Base-by-base conservation (phyloP, 345 rosid genomes). In the Clausena lansium region DNA sequence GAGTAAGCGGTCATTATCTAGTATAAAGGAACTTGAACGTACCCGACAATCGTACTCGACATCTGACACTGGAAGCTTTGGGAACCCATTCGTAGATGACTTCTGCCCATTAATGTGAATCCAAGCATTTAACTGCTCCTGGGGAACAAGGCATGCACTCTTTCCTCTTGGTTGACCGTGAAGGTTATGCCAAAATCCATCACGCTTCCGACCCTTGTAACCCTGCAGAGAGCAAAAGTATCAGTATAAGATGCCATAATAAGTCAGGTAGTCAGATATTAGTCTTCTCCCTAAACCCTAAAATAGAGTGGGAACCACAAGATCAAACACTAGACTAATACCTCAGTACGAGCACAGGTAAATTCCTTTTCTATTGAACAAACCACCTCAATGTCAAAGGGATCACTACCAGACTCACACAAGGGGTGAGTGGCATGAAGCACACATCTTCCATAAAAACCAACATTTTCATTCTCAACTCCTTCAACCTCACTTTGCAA, bases 41-140 rank as follows among this genome's bases (percentile, higher is more conserved):
- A 87, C 90, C 81, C 89, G 88, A 58, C 83, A 87, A 65, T 87
- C 88, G 76, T 76, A 60, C 70, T 87, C 86, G 28, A 79, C 41
- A 57, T 82, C 85, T 63, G 87, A 77, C 35, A 35, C 67, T 47
- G 81, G 84, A 33, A 74, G 62, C 79, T 84, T 82, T 62, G 69
- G 66, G 77, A 84, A 68, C 57, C 81, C 79, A 60, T 77, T 84
- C 19, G 71, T n/a, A 52, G 76, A 75, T 47, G 85, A 78, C 77
- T 83, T 89, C 84, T 84, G 86, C 52, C 90, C 88, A 75, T 85
- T 85, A 70, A 89, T 89, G 85, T 89, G 84, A 80, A 71, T 79
- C 92, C 92, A 89, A 73, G 92, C 90, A 76, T 89, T 85, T 67
- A 89, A 50, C 83, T 88, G 92, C 80, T 87, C 92, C 76, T 77